These are phyloP conservation scores for Vitis hybrid DNA, from an alignment of 177 flowering plant genomes.

Conservation along the genomic window DNA sequence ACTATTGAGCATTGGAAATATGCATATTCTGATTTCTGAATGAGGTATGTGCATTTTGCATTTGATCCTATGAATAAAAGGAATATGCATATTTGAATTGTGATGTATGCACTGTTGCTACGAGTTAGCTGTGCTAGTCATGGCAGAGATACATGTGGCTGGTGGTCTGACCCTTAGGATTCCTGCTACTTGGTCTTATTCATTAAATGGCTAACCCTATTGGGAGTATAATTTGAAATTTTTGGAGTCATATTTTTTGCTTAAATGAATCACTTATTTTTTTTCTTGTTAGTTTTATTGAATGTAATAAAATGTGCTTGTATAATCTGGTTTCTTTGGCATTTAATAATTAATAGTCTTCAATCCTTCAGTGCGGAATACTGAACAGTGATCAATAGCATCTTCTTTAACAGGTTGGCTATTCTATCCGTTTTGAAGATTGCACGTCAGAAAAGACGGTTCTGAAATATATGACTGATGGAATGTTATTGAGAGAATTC, in stretches of 20 bases:
- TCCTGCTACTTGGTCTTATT: background rate
- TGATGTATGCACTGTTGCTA: background rate
- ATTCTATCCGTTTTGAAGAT: slow-evolving; percentile 97
- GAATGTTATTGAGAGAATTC: slow-evolving; percentile 91
- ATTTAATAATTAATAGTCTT: background rate
- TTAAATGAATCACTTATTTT: no score
- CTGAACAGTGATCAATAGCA: background rate
- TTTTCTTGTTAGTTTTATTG: no score
- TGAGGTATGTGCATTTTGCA: background rate
- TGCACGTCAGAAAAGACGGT: slow-evolving; percentile 95
- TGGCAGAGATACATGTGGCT: background rate
- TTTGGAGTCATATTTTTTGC: no score
- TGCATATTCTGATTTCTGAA: background rate
- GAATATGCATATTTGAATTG: background rate
- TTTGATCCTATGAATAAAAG: background rate
- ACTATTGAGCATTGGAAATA: background rate
- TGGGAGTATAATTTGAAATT: no score
- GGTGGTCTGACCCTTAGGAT: background rate
- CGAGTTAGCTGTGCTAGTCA: background rate
- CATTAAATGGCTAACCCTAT: background rate
- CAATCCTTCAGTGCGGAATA: background rate
- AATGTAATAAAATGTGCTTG: no score
- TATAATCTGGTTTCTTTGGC: background rate
- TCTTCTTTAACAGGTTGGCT: slow-evolving; percentile 68
- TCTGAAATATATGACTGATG: slow-evolving; percentile 98